Evolutionary conservation across 129 eudicot genomes (phyloP), one percentile per base, ranked within the genome.

Genomic region (Scalesia atractyloides): DNA sequence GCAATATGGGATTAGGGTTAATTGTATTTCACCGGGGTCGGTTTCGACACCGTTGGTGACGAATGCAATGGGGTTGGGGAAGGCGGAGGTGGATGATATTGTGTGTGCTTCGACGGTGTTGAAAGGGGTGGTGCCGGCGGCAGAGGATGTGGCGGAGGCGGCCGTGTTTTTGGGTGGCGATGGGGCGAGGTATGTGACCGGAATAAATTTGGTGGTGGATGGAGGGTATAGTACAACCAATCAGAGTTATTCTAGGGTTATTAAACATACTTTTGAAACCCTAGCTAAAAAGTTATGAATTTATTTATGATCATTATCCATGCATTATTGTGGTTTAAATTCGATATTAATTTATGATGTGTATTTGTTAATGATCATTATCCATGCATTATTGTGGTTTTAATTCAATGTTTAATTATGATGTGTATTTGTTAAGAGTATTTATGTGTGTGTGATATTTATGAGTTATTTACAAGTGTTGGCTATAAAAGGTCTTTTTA

Each of bases 71-170:
- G 87, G 89, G 66, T 22, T 80, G 70, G 84, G 60, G 0, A 85
- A 76, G 61, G 19, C 15, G 7, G 76, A 9, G 61, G 81, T 85
- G 76, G 97, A 87, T 14, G 84, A 24, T 5, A 70, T 85, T 20
- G n/a, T 85, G n/a, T 51, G 71, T 4, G 68, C 69, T 0, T 37
- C 87, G 3, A 67, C 89, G 0, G 84, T 69, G 1, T 47, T 90
- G 80, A 90, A 87, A 68, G 97, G 84, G 70, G 87, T 74, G 64
- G 82, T 77, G 74, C 87, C 87, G 22, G 53, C 74, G 52, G 79
- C 80, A 5, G 87, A 83, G 17, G 97, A 87, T 36, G 85, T 87
- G 54, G 95, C 97, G 17, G 83, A 85, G 67, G 84, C 85, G 3
- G 86, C 86, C 10, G 10, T 84, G 70, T 87, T 41, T 73, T 36